Percentiles rank a stretch among this genome's conserved stretches.
Conservation (phyloP, 192 early-diverging fungal species). For the Rhizophagus sp. region DNA sequence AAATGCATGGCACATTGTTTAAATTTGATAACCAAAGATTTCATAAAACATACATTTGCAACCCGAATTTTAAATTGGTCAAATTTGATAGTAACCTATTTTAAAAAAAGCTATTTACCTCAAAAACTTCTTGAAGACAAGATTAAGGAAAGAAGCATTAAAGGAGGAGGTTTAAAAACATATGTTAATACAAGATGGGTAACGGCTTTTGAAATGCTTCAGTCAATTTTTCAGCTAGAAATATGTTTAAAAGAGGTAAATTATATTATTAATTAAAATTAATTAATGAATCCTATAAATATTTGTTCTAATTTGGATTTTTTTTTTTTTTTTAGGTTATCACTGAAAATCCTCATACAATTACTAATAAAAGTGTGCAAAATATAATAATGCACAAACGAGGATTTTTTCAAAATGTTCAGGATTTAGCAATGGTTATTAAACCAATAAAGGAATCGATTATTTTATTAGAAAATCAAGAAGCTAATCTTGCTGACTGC, state of each 20-base stretch:
- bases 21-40: slow-evolving; percentile 4
- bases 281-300: too few species aligned
- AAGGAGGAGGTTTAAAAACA: background rate
- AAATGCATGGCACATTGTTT: background rate
- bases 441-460: slow-evolving; percentile 1
- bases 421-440: background rate
- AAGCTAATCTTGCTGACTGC: background rate
- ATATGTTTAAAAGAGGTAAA: background rate
- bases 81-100: background rate
- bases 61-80: background rate
- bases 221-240: background rate
- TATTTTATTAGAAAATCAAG: background rate
- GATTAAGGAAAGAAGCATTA: background rate
- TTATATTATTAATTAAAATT: background rate
- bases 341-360: background rate
- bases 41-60: slow-evolving; percentile 17
- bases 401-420: slow-evolving; percentile 1
- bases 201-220: background rate
- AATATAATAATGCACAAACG: background rate
- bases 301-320: too few species aligned
- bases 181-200: background rate
- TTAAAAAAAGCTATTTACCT: background rate
- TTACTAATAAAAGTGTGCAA: background rate
- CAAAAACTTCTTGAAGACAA: background rate
- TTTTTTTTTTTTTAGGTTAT: background rate